These are phyloP conservation scores for Lactarius akahatsu DNA, from an alignment of 768 basidiomycete species.

Conservation along the genomic window DNA sequence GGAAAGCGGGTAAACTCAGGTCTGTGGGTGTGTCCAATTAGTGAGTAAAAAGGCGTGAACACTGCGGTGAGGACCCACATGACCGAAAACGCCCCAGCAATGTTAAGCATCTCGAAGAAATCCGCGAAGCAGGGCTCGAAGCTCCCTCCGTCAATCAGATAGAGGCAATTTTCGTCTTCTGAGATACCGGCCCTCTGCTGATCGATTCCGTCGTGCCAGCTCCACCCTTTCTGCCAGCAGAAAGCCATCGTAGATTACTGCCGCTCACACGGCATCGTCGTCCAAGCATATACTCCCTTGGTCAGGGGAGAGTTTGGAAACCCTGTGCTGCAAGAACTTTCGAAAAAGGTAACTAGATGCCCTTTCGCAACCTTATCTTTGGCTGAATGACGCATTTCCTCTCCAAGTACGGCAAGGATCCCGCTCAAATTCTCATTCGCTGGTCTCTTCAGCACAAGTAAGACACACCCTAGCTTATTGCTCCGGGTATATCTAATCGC, in stretches of 20 bases:
- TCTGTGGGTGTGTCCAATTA: conserved; percentile 85
- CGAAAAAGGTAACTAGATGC: conserved; percentile 50
- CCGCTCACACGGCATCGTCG: conserved; percentile 50
- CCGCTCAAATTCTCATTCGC: conserved; percentile 80
- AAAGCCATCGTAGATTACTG: conserved; percentile 48
- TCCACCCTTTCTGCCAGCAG: conserved; percentile 68
- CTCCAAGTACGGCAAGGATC: conserved; percentile 54
- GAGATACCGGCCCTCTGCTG: neutral
- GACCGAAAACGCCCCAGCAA: conserved; percentile 43
- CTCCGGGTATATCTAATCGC: neutral
- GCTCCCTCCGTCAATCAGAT: conserved; percentile 79
- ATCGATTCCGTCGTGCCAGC: conserved; percentile 41
- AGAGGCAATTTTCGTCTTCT: conserved; percentile 47
- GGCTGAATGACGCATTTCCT: neutral
- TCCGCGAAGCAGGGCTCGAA: conserved; percentile 57
- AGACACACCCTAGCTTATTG: conserved; percentile 30
- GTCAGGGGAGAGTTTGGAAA: conserved; percentile 50
- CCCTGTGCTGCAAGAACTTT: conserved; percentile 51
- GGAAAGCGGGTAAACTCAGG: conserved; percentile 61
- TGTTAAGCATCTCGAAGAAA: conserved; percentile 73
- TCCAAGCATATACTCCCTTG: conserved; percentile 79
- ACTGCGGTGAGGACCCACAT: neutral
- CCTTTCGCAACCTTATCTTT: neutral
- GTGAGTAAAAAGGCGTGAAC: conserved; percentile 41
- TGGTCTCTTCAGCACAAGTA: conserved; percentile 89